Base-by-base conservation (phyloP, 2,329 filamentous ascomycete species). In the Xylariomycetidae sp. region DNA sequence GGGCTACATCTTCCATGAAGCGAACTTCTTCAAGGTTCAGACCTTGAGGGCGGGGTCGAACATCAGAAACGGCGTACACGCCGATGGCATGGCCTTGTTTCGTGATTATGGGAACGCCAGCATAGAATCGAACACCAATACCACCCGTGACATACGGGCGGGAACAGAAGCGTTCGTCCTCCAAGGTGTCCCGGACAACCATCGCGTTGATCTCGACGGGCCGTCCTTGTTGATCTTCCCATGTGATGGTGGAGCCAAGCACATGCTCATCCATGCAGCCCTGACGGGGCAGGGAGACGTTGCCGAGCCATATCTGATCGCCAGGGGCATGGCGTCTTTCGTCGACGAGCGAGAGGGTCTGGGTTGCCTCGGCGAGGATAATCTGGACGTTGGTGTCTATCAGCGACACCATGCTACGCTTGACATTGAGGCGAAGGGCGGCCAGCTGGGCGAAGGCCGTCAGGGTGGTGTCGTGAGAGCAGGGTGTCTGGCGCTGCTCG, bases 71-170 rank as follows among this genome's bases (percentile, higher is more conserved):
- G 32, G 72, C 70, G 38, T 78, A 76, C 9, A 67, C 68, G 8
- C 79, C 79, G 35, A 84, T 74, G 29, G 72, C 68, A 18, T 72
- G 67, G 22, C 66, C 69, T 5, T 49, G 48, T 1, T 67, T 67
- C 3, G 73, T 76, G 17, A 69, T 67, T 34, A 84, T 72, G 1
- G 79, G 79, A 0, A 80, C 76, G 14, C 55, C 60, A 5, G 58
- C 58, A 29, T 60, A 61, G 39, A 61, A 61, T n/a, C 58, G 53
- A 4, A 61, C 48, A 14, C 48, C 51, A 5, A 50, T 47, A 20
- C 56, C 54, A 12, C 47, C 49, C 1, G 48, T 35, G 1, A 61
- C 58, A 31, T 59, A 61, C 2, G 53, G 40, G 4, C 57, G 52
- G 17, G 36, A 36, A 8, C 50, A 42, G 40, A 61, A 60, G 15